Conservation (phyloP, 345 rosid genomes). For the Rhodamnia argentea region DNA sequence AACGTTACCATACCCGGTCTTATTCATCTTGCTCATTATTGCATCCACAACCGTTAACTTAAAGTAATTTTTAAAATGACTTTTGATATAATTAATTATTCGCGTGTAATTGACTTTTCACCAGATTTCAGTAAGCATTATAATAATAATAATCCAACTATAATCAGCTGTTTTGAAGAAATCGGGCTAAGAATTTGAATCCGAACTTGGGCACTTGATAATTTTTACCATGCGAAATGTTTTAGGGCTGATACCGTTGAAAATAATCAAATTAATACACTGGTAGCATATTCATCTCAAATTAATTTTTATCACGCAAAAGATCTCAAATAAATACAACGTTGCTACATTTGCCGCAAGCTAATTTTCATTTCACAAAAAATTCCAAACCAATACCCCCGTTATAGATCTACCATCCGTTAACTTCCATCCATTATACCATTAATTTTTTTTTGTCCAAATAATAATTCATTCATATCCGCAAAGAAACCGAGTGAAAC, state of each 20-base stretch:
- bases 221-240: too few relatives aligned
- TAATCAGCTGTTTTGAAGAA: not conserved
- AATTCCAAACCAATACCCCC: too few relatives aligned
- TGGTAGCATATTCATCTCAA: not conserved
- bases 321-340: not conserved
- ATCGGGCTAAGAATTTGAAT: not conserved
- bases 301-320: not conserved
- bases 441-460: too few relatives aligned
- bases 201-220: too few relatives aligned
- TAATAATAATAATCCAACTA: not conserved
- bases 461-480: too few relatives aligned
- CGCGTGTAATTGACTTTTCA: not conserved
- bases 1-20: too few relatives aligned
- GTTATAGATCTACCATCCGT: too few relatives aligned
- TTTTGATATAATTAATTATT: not conserved
- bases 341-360: not conserved
- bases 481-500: too few relatives aligned
- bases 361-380: too few relatives aligned
- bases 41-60: not conserved
- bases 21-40: not conserved
- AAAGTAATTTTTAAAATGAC: not conserved
- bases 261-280: too few relatives aligned
- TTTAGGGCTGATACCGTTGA: too few relatives aligned
- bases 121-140: not conserved
- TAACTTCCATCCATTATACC: too few relatives aligned